A percentile compares a stretch with the other conserved stretches of the same genome.
Conservation (phyloP, 2,329 filamentous ascomycete genomes). For the Dactylonectria macrodidyma region DNA sequence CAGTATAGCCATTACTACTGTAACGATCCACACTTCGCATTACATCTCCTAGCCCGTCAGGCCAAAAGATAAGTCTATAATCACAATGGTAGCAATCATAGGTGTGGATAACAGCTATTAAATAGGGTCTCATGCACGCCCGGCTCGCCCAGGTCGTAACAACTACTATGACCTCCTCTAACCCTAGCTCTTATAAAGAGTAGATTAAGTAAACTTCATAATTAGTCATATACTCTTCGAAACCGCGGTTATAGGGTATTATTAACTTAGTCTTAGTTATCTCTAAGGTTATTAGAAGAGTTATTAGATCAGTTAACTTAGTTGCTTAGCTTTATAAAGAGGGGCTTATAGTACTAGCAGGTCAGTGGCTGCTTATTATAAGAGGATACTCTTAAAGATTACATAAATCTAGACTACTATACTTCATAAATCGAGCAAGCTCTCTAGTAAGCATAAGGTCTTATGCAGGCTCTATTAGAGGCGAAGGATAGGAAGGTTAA, state of each 20-base stretch:
- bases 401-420: conserved; percentile 44
- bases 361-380: neutral
- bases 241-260: conserved; percentile 50
- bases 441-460: neutral
- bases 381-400: conserved; percentile 36
- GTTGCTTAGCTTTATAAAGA: conserved; percentile 30
- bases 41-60: too few relatives aligned
- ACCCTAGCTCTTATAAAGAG: conserved; percentile 50
- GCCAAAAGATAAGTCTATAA: too few relatives aligned
- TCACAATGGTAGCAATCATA: too few relatives aligned
- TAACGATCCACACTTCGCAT: too few relatives aligned
- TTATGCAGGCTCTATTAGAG: conserved; percentile 8
- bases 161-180: conserved; percentile 13
- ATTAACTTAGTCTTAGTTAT: conserved; percentile 28
- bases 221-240: conserved; percentile 56
- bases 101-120: too few relatives aligned
- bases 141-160: too few relatives aligned
- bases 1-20: too few relatives aligned
- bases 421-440: conserved; percentile 42
- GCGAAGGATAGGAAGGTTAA: conserved; percentile 14
- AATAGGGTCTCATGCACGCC: too few relatives aligned
- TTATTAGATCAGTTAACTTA: conserved; percentile 23
- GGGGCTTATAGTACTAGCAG: conserved; percentile 23
- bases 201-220: conserved; percentile 48
- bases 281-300: neutral